Conservation (phyloP, 208 protist species). For the Herpetomonas tarakana region DNA sequence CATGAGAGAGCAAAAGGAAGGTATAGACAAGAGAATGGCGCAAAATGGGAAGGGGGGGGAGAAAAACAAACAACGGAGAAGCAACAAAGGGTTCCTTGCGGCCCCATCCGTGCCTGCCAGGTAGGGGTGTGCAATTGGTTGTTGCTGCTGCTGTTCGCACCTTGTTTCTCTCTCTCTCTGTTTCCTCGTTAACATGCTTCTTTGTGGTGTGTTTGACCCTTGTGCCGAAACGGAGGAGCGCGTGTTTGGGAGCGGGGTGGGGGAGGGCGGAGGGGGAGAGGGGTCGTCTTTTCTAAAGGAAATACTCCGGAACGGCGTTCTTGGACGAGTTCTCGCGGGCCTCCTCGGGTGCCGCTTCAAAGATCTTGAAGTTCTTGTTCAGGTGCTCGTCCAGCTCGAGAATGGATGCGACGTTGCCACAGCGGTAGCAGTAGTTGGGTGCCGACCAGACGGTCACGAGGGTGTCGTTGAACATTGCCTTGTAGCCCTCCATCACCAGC, state of each 20-base stretch:
- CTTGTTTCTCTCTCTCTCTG: conserved; percentile 7
- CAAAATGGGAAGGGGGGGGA: too few species aligned
- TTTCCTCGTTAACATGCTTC: conserved; percentile 4
- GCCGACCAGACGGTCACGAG: conserved; percentile 96
- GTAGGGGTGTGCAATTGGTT: too few species aligned
- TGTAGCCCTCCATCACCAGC: conserved; percentile 96
- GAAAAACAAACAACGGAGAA: too few species aligned
- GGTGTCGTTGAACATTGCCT: conserved; percentile 92
- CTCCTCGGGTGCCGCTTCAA: conserved; percentile 97
- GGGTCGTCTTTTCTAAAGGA: too few species aligned
- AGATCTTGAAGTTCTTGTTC: conserved; percentile 98
- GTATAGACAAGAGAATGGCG: too few species aligned
- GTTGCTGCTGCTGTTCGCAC: too few species aligned
- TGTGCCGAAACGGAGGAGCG: too few species aligned
- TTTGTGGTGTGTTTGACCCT: neutral
- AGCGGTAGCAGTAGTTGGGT: conserved; percentile 97
- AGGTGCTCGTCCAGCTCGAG: conserved; percentile 98
- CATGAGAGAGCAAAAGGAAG: too few species aligned
- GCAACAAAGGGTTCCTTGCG: too few species aligned
- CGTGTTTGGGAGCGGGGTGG: too few species aligned
- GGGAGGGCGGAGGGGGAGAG: too few species aligned
- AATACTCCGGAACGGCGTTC: conserved; percentile 75
- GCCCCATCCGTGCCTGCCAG: too few species aligned
- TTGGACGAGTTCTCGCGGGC: conserved; percentile 69
- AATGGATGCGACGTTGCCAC: conserved; percentile 98